Evolutionary conservation across 176 grass and related monocot genomes (phyloP).

Genomic region (Oryza australiensis): DNA sequence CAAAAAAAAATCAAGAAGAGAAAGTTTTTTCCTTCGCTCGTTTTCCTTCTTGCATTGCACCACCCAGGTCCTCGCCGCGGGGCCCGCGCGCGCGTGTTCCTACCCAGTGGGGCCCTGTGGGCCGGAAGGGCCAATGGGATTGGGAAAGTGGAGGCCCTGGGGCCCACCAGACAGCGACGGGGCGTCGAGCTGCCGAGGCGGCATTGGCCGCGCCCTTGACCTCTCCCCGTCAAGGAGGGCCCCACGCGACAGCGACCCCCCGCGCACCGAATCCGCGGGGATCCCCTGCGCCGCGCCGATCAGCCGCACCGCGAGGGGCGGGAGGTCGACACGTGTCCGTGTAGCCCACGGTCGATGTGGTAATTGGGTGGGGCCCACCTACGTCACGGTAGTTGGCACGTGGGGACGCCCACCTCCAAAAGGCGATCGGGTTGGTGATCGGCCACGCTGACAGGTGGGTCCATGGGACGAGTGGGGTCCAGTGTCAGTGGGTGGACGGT

Average conservation of each 20-base stretch:
- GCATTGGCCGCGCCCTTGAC: constrained; percentile 36
- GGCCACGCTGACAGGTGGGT: neutral
- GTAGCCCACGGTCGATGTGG: neutral
- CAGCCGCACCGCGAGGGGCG: neutral
- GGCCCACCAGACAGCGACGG: constrained; percentile 42
- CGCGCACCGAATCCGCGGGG: constrained; percentile 36
- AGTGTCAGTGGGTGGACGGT: neutral
- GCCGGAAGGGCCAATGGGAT: neutral
- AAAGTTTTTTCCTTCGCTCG: neutral
- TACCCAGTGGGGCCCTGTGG: neutral
- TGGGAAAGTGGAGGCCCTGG: neutral
- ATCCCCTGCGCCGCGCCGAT: constrained; percentile 24
- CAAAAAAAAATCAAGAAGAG: neutral
- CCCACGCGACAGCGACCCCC: constrained; percentile 5
- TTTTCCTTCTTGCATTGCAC: neutral
- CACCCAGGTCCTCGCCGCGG: neutral
- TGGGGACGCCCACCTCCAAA: constrained; percentile 23
- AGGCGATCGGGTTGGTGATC: neutral
- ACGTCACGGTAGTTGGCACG: constrained; percentile 46
- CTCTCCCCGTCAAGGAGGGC: neutral
- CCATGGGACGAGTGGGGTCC: fast-evolving
- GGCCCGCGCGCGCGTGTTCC: constrained; percentile 15
- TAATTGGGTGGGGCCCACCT: constrained; percentile 19
- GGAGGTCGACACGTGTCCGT: constrained; percentile 34
- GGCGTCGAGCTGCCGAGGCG: constrained; percentile 31